Evolutionary conservation across 2,329 filamentous ascomycete species (phyloP).

Genomic region (Botrytis medusae): DNA sequence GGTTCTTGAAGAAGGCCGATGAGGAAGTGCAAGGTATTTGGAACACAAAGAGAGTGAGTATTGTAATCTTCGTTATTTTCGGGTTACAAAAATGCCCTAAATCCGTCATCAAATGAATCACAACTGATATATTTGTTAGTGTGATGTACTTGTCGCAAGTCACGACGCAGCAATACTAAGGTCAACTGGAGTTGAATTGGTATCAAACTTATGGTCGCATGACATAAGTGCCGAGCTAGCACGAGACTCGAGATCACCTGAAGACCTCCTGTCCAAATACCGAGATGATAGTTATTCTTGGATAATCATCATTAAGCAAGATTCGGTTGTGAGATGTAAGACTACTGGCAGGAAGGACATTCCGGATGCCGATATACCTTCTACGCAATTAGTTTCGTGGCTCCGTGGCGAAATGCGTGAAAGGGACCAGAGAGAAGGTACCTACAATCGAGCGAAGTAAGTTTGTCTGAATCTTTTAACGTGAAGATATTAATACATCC

Average conservation of each 20-base stretch:
- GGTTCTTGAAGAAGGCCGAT: constrained; percentile 68
- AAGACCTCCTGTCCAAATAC: constrained; percentile 76
- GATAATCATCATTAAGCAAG: constrained; percentile 85
- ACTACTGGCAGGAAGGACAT: constrained; percentile 74
- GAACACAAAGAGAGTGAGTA: constrained; percentile 61
- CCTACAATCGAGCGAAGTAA: constrained; percentile 44
- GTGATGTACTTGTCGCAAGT: constrained; percentile 86
- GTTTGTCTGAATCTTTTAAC: neutral
- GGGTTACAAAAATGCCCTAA: no score
- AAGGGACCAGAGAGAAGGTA: constrained; percentile 62
- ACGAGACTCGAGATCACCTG: constrained; percentile 72
- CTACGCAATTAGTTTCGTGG: constrained; percentile 73
- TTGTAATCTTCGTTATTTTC: constrained; percentile 36
- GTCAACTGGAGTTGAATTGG: constrained; percentile 71
- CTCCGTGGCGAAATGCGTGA: constrained; percentile 81
- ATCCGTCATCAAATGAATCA: neutral
- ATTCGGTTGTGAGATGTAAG: constrained; percentile 74
- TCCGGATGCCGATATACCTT: constrained; percentile 72
- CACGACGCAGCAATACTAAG: constrained; percentile 78
- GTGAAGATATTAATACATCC: neutral
- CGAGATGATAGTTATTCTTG: constrained; percentile 78
- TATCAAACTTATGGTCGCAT: constrained; percentile 77
- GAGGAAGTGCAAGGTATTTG: constrained; percentile 62
- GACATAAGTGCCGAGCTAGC: constrained; percentile 88
- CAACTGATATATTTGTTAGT: constrained; percentile 48